A percentile compares a stretch with the other conserved stretches of the same genome.
These are phyloP conservation scores for Fomitopsis pinicola DNA, from an alignment of 1,284 basidiomycete genomes.

Conservation along the genomic window DNA sequence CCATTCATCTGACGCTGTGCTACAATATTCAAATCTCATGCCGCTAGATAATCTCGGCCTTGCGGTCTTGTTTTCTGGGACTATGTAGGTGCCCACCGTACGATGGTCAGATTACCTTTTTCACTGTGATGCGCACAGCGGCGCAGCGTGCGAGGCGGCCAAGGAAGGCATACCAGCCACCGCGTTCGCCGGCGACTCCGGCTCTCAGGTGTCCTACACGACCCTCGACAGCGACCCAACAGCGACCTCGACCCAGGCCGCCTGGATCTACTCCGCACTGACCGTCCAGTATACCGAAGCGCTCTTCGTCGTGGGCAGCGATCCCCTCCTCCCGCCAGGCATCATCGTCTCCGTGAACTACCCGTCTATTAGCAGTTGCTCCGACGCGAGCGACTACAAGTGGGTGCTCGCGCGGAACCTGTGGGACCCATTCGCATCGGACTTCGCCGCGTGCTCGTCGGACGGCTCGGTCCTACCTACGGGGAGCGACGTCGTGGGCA, in stretches of 20 bases:
- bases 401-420: conserved; percentile 44
- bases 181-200: conserved; percentile 43
- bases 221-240: conserved; percentile 35
- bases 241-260: conserved; percentile 31
- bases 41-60: conserved; percentile 15
- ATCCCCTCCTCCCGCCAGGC: conserved; percentile 36
- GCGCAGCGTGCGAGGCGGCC: conserved; percentile 44
- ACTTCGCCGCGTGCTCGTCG: conserved; percentile 40
- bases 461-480: conserved; percentile 31
- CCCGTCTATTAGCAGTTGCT: conserved; percentile 37
- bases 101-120: background rate
- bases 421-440: conserved; percentile 29
- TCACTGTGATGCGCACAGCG: conserved; percentile 25
- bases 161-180: conserved; percentile 43
- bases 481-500: conserved; percentile 34
- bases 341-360: conserved; percentile 51
- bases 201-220: conserved; percentile 41
- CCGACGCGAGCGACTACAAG: conserved; percentile 32
- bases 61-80: conserved; percentile 15
- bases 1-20: background rate
- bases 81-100: conserved; percentile 12
- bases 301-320: conserved; percentile 26
- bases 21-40: too few species aligned
- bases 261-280: conserved; percentile 39
- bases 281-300: conserved; percentile 35